Evolutionary conservation across 2,329 filamentous ascomycete species (phyloP), one percentile per base, ranked within the genome.

Genomic region (Pestalotiopsis sp.): DNA sequence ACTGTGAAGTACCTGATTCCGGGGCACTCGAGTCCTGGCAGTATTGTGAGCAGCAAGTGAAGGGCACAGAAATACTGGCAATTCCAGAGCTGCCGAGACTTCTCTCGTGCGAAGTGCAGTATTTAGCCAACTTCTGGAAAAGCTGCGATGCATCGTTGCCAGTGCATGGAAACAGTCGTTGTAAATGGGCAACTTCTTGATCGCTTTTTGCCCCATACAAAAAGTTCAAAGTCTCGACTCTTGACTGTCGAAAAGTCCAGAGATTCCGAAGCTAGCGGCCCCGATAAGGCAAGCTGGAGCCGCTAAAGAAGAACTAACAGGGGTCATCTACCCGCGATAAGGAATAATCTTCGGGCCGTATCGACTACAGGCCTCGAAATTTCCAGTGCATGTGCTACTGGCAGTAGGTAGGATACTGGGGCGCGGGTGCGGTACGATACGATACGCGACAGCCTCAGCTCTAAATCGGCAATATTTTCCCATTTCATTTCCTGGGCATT

Each of bases 21-120:
- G 66, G 57, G 61, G 38, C 9, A 71, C 62, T 4, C 65, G 25
- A 12, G 31, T 36, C 38, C 64, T 67, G 52, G 13, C 13, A 52
- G 17, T 57, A 62, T 59, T 74, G 74, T 49, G 69, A 70, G 38
- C 78, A 76, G 72, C 80, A 59, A 83, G 71, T 3, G 81, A 79
- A 49, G 85, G 85, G 73, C 85, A 87, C 20, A 87, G 76, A 71
- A 85, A 87, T 1, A 83, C 69, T 25, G 85, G 85, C 45, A 87
- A 74, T 59, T 84, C 81, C 36, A 80, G 73, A 66, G 68, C 64
- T 36, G 76, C 67, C 9, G 79, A 72, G 36, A 74, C 74, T 66
- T 85, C 83, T 31, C 78, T 76, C 7, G 84, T 80, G n/a, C 79
- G 80, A 63, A 85, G 72, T 14, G 82, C 81, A 68, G 79, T 78